A percentile compares a stretch with the other conserved stretches of the same genome.
phyloP scores from a whole-genome alignment of 2,329 filamentous ascomycete species.

The Aspergillus sp. region DNA sequence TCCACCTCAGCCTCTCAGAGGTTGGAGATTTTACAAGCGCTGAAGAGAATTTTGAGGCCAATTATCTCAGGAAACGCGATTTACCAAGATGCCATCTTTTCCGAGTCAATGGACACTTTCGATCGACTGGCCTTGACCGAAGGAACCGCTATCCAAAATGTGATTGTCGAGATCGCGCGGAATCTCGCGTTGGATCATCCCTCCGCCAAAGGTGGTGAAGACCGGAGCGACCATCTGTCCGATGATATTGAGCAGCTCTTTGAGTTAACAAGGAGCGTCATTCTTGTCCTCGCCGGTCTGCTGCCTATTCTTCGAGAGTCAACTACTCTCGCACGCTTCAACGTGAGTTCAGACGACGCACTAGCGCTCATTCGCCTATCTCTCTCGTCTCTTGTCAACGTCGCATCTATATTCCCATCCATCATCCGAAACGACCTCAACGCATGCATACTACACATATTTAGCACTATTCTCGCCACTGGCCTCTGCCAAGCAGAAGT shows the following conservation, averaged over 20 bases:
- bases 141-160: constrained; percentile 81
- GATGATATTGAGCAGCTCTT: constrained; percentile 99
- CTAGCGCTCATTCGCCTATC: constrained; percentile 78
- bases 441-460: constrained; percentile 95
- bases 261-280: constrained; percentile 93
- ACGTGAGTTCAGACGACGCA: constrained; percentile 81
- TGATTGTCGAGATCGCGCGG: constrained; percentile 92
- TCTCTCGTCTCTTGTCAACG: constrained; percentile 87
- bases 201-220: constrained; percentile 73
- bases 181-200: constrained; percentile 90
- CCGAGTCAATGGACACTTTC: constrained; percentile 94
- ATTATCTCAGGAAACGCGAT: constrained; percentile 96
- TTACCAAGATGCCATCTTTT: constrained; percentile 93
- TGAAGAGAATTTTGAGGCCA: constrained; percentile 93
- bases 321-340: constrained; percentile 69
- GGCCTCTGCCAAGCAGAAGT: constrained; percentile 85
- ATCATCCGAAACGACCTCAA: constrained; percentile 97
- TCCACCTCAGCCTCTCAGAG: constrained; percentile 76
- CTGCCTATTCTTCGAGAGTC: constrained; percentile 69
- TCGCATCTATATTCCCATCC: constrained; percentile 91
- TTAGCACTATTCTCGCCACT: constrained; percentile 88
- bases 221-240: constrained; percentile 76
- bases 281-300: constrained; percentile 84
- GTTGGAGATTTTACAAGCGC: constrained; percentile 82
- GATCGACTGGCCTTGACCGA: constrained; percentile 93